Base-by-base conservation (phyloP, 805 yeast genomes). In the Metschnikowia baotianmanensis region DNA sequence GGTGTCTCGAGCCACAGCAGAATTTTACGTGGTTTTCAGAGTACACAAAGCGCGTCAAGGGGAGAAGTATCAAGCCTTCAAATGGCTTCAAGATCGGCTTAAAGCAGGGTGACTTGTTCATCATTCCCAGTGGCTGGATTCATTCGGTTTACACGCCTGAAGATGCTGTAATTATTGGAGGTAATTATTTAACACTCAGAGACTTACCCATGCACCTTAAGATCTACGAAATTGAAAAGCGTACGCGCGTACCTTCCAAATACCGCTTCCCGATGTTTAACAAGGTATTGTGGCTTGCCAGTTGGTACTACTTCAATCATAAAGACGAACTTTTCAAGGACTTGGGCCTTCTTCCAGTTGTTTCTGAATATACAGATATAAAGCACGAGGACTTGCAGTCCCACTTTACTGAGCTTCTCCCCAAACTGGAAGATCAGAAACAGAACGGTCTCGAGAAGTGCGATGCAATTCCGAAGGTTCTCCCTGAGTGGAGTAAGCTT, bases 91-190 rank as follows among this genome's bases (percentile, higher is more conserved):
- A 76, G 38, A 79, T 82, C 13, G 70, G 72, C 6, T 54, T 84
- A 16, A 38, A 49, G 1, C 62, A 77, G 1, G 95, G 95, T 1
- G 96, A 89, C 54, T 70, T 88, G 19, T 72, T 89, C 62, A 69
- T 88, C 11, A 82, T 89, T 15, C 96, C 97, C 3, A 80, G 93
- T 30, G 96, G 96, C 0, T 89, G 96, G 95, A 88, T 89, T 36
- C 96, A 89, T 61, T 81, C 93, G 0, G 97, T 89, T 0, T 79
- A 79, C 54, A 88, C 96, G 0, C 91, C 95, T 0, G 64, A 67
- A 12, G 96, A 89, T 56, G 77, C 95, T 0, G 63, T 88, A 2
- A 88, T 89, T 3, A 76, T 89, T 40, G 96, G 96, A 2, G 97
- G 97, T 0, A 89, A 89, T 58, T 89, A 82, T 57, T 64, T 89